Evolutionary conservation across 2,329 filamentous ascomycete genomes (phyloP).

Genomic region (Talaromyces funiculosus): DNA sequence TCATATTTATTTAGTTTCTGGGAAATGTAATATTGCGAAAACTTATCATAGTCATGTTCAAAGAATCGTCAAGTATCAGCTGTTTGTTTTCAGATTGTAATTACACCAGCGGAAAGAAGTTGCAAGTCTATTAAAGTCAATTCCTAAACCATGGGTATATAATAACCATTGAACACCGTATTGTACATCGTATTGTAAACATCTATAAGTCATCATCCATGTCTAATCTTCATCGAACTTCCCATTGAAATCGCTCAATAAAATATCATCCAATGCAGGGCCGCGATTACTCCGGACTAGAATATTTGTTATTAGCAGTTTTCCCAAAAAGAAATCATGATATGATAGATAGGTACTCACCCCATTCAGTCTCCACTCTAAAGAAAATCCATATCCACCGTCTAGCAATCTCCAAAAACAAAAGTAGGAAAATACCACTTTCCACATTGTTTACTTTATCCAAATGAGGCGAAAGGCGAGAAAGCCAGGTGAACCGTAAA

Average conservation of each 20-base stretch:
- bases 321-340: neutral
- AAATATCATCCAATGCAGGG: slow-evolving; percentile 61
- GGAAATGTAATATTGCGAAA: slow-evolving; percentile 1
- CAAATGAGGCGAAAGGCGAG: slow-evolving; percentile 77
- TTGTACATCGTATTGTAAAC: too few species aligned
- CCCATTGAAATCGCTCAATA: slow-evolving; percentile 65
- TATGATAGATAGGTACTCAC: slow-evolving; percentile 41
- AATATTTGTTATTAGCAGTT: slow-evolving; percentile 2
- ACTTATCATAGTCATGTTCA: neutral
- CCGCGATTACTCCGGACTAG: slow-evolving; percentile 51
- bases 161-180: neutral
- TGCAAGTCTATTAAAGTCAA: neutral
- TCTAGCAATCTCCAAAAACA: slow-evolving; percentile 78
- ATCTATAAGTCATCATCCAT: slow-evolving; percentile 16
- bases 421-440: slow-evolving; percentile 79
- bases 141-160: neutral
- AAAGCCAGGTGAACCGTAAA: slow-evolving; percentile 82
- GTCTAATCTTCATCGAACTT: slow-evolving; percentile 58
- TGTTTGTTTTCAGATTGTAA: neutral
- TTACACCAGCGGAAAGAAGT: neutral
- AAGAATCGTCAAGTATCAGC: neutral
- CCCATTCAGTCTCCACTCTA: slow-evolving; percentile 89
- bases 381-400: slow-evolving; percentile 98
- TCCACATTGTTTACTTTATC: slow-evolving; percentile 83
- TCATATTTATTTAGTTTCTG: neutral